phyloP scores from a whole-genome alignment of 192 early-diverging fungal species.

The Podila minutissima region DNA sequence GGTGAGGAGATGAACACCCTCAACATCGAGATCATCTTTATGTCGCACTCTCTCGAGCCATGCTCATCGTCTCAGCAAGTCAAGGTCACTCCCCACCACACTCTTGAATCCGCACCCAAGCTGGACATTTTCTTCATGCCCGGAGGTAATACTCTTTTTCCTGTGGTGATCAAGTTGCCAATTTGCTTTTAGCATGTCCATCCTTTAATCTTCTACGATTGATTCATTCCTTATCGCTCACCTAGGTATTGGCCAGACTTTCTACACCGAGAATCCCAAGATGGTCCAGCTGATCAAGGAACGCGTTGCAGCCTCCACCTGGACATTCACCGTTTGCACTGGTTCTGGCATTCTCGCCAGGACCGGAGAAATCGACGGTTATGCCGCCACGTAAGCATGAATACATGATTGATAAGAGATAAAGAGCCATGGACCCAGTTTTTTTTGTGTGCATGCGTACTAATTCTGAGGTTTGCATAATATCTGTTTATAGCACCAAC shows the following conservation, averaged over 20 bases:
- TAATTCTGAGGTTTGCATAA: background rate
- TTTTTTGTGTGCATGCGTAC: background rate
- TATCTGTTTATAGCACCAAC: conserved; percentile 23
- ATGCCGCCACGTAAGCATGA: conserved; percentile 40
- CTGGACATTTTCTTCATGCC: conserved; percentile 50
- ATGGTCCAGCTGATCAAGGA: conserved; percentile 8
- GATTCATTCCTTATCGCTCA: background rate
- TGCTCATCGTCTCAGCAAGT: conserved; percentile 18
- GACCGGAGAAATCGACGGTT: conserved; percentile 59
- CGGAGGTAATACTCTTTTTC: conserved; percentile 24
- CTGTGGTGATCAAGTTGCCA: background rate
- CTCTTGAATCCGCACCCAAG: conserved; percentile 33
- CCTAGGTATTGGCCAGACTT: conserved; percentile 5
- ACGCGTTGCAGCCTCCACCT: conserved; percentile 23
- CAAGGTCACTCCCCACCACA: conserved; percentile 30
- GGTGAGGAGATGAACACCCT: conserved; percentile 19
- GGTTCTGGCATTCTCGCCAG: conserved; percentile 55
- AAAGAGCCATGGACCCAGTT: background rate
- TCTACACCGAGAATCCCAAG: conserved; percentile 9
- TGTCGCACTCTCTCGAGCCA: conserved; percentile 16
- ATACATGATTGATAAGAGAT: background rate
- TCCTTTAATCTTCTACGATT: background rate
- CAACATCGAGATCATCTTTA: conserved; percentile 33
- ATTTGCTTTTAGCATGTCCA: background rate
- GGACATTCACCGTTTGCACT: conserved; percentile 58